These are phyloP conservation scores for Tuber melanosporum DNA, from an alignment of 495 filamentous ascomycete genomes.

Conservation along the genomic window DNA sequence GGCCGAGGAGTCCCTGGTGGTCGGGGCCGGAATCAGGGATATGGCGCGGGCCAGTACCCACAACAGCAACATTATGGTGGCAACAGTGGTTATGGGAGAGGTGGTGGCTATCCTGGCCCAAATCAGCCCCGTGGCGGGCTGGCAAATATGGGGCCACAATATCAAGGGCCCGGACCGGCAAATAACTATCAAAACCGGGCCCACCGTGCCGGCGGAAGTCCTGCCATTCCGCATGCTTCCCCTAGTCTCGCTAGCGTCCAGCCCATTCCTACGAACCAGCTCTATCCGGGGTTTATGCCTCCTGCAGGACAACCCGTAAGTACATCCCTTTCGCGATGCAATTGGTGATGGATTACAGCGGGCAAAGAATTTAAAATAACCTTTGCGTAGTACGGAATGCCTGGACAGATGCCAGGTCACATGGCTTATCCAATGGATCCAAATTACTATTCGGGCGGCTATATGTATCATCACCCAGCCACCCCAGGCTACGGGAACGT, in stretches of 20 bases:
- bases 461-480: not conserved
- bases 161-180: conserved; percentile 12
- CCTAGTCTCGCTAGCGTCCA: conserved; percentile 28
- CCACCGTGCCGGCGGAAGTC: conserved; percentile 33
- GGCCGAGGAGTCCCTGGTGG: conserved; percentile 27
- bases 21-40: conserved; percentile 22
- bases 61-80: conserved; percentile 28
- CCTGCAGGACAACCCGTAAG: conserved; percentile 11
- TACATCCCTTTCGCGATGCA: not conserved
- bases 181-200: conserved; percentile 22
- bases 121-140: conserved; percentile 36
- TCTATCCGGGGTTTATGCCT: conserved; percentile 23
- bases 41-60: conserved; percentile 15
- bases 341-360: not conserved
- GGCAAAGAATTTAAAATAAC: not conserved
- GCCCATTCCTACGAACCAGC: conserved; percentile 30
- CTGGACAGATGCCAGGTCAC: not conserved
- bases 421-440: not conserved
- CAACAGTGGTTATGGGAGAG: conserved; percentile 23
- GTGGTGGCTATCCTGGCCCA: conserved; percentile 20
- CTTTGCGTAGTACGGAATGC: not conserved
- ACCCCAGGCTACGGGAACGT: conserved; percentile 2
- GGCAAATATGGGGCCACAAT: conserved; percentile 23
- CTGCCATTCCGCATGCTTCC: conserved; percentile 34
- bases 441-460: not conserved